Percentiles rank a stretch among this genome's conserved stretches.
phyloP scores from a whole-genome alignment of 192 early-diverging fungal species.

The Coemansia sp. region DNA sequence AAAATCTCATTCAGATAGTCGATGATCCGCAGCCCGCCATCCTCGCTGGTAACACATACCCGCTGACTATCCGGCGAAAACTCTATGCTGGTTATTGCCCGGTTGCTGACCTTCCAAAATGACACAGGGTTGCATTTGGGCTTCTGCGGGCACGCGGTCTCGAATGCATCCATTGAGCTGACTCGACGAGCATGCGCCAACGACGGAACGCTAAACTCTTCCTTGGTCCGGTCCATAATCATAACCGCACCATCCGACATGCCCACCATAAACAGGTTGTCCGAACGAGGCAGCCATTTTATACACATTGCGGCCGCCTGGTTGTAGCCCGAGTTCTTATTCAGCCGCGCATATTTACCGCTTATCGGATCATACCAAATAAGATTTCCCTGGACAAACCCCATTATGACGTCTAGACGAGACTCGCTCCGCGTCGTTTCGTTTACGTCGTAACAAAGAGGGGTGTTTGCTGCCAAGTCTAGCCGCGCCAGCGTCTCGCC shows the following conservation, averaged over 20 bases:
- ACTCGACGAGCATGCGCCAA: slow-evolving; percentile 6
- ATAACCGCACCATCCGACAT: slow-evolving; percentile 82
- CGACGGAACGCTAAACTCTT: slow-evolving; percentile 60
- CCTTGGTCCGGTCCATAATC: slow-evolving; percentile 82
- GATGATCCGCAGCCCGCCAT: slow-evolving; percentile 75
- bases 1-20: slow-evolving; percentile 70
- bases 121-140: slow-evolving; percentile 78
- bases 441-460: slow-evolving; percentile 87
- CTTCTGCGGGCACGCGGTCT: slow-evolving; percentile 56
- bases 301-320: slow-evolving; percentile 72
- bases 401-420: slow-evolving; percentile 83
- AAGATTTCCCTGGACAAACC: slow-evolving; percentile 73
- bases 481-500: slow-evolving; percentile 76
- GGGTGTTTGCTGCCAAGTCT: slow-evolving; percentile 68
- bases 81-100: slow-evolving; percentile 68
- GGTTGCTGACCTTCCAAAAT: slow-evolving; percentile 72
- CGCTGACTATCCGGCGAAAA: slow-evolving; percentile 84
- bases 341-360: slow-evolving; percentile 81
- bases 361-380: slow-evolving; percentile 84
- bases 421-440: slow-evolving; percentile 61
- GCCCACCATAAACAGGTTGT: slow-evolving; percentile 78
- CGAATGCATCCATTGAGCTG: slow-evolving; percentile 16
- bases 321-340: slow-evolving; percentile 69
- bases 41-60: slow-evolving; percentile 75
- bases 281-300: slow-evolving; percentile 87